Percentiles rank a stretch among this genome's conserved stretches.
Evolutionary conservation across 2,329 filamentous ascomycete genomes (phyloP).

Genomic region (Ophiocordyceps sinensis): DNA sequence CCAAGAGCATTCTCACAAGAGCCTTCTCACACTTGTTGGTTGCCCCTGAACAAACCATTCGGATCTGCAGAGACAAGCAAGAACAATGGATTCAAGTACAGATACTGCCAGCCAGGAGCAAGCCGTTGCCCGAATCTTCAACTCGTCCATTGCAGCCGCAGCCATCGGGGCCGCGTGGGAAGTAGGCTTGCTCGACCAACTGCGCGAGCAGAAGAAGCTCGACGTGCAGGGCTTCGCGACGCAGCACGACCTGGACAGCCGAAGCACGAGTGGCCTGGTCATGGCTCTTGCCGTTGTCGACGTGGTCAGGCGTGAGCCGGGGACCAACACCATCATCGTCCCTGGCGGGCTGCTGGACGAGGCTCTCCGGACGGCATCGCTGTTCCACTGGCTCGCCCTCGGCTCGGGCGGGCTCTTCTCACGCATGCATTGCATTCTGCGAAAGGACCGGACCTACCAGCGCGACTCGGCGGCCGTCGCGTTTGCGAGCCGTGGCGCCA

Average conservation of each 20-base stretch:
- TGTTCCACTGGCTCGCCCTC: conserved; percentile 6
- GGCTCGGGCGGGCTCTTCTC: conserved; percentile 3
- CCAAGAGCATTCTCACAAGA: too few species aligned
- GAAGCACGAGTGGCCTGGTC: background rate
- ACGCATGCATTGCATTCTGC: too few species aligned
- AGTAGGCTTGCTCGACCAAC: conserved; percentile 3
- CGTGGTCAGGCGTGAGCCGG: background rate
- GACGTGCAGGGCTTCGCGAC: background rate
- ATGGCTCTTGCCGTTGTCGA: background rate
- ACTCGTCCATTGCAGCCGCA: conserved; percentile 4
- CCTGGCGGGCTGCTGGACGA: background rate
- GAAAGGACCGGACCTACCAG: too few species aligned
- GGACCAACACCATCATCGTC: background rate
- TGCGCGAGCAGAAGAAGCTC: background rate
- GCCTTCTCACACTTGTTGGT: too few species aligned
- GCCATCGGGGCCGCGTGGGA: conserved; percentile 4
- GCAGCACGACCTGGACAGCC: background rate
- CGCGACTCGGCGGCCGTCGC: too few species aligned
- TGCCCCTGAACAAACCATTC: too few species aligned
- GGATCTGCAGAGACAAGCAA: too few species aligned
- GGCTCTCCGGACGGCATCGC: conserved; percentile 1
- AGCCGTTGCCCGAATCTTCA: conserved; percentile 1
- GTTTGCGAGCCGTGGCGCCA: too few species aligned
- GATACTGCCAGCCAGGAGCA: background rate
- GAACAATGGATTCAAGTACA: too few species aligned